Conservation (phyloP, 78 protist species). For the Speleostelium caveatum region DNA sequence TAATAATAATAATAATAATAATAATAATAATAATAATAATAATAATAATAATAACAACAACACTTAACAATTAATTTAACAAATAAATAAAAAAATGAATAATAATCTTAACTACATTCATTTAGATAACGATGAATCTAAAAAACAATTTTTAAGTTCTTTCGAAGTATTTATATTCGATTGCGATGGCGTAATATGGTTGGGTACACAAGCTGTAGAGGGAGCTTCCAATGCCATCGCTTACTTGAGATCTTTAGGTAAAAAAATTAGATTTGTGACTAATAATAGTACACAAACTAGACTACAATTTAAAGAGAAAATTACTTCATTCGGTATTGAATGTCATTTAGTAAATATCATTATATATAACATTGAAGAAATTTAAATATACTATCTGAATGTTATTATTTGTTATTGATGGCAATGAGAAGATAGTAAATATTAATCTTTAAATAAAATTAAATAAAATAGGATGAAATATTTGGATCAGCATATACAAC, state of each 20-base stretch:
- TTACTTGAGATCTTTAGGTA: slow-evolving; percentile 17
- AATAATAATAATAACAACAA: too few relatives aligned
- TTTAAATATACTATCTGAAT: background rate
- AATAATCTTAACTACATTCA: too few relatives aligned
- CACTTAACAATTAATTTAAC: too few relatives aligned
- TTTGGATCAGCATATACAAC: slow-evolving; percentile 54
- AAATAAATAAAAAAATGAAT: too few relatives aligned
- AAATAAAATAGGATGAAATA: slow-evolving; percentile 16
- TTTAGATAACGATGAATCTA: too few relatives aligned
- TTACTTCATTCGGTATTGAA: slow-evolving; percentile 18
- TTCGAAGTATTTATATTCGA: slow-evolving; percentile 61
- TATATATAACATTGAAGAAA: too few relatives aligned
- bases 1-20: too few relatives aligned
- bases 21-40: too few relatives aligned
- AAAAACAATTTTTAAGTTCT: slow-evolving; percentile 19
- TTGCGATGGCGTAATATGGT: slow-evolving; percentile 73
- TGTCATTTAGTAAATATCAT: background rate
- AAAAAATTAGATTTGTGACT: slow-evolving; percentile 40
- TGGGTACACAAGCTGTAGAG: background rate
- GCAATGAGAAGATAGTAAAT: background rate
- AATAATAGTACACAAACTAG: slow-evolving; percentile 67
- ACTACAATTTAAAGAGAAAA: slow-evolving; percentile 13
- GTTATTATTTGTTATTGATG: background rate
- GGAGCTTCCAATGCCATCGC: slow-evolving; percentile 25
- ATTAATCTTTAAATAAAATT: background rate